Evolutionary conservation across 1,284 basidiomycete genomes (phyloP), one percentile per base, ranked within the genome.

Genomic region (Microbotryum intermedium): DNA sequence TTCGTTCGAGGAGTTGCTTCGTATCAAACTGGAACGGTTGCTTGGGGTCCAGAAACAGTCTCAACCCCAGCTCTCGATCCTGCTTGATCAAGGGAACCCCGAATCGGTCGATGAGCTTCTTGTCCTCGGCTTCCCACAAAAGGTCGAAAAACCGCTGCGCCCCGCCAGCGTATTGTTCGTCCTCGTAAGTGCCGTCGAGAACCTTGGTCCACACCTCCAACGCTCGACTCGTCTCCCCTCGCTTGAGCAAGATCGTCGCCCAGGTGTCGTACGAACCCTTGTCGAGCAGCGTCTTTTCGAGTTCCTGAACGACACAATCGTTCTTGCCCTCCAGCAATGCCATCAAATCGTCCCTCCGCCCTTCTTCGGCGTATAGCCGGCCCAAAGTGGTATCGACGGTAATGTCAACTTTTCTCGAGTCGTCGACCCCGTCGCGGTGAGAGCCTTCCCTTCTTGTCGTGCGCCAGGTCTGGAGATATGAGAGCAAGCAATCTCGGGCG

Each of bases 361-460:
- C 80, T n/a, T 78, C 76, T 59, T 82, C 79, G 0, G 85, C 83
- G 28, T 86, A 82, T 9, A 93, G 76, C 70, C 86, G 86, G 20
- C 82, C 84, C 0, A 93, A 80, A 0, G 86, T 84, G 0, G 89
- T 92, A 69, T 93, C 90, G 26, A 93, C 83, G 44, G 86, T 76
- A 44, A 74, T 74, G 60, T 77, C 76, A 43, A 77, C 72, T 62
- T 77, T 76, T 18, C 63, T 55, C 47, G 68, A 65, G 29, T 57
- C 62, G 11, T 52, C 53, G 8, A n/a, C 51, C 34, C 50, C 29
- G 43, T 43, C 43, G 28, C 13, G 25, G 29, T 39, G 42, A 26
- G 8, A 29, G n/a, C 18, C 25, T 20, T 45, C 53, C 6, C 56
- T 48, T 9, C 76, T 53, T 20, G 70, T 65, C n/a, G 62, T 71